phyloP scores from a whole-genome alignment of 2,329 filamentous ascomycete species.

The Beauveria rudraprayagi region DNA sequence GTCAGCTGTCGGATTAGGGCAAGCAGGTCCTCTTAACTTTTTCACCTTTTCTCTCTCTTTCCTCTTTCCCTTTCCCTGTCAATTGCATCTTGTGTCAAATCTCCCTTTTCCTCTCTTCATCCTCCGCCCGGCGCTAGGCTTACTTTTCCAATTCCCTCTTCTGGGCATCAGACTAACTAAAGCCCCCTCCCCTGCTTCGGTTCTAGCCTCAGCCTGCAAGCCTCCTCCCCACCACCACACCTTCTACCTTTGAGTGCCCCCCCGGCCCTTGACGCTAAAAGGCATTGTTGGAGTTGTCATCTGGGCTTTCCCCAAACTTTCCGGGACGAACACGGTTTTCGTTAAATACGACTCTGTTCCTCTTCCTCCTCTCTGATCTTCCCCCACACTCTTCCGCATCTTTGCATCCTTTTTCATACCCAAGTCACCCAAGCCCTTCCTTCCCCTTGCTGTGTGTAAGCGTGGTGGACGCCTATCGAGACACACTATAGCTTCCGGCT shows the following conservation, averaged over 20 bases:
- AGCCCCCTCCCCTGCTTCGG: slow-evolving; percentile 1
- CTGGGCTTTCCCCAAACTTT: background rate
- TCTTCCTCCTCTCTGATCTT: background rate
- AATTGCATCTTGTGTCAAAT: background rate
- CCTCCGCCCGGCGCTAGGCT: too few relatives aligned
- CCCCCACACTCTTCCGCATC: background rate
- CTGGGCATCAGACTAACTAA: background rate
- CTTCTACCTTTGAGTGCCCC: background rate
- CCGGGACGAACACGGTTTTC: background rate
- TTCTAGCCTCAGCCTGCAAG: slow-evolving; percentile 1
- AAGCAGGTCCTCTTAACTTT: background rate
- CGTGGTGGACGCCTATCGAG: background rate
- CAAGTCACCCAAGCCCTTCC: background rate
- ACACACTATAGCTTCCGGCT: background rate
- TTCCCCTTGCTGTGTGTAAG: background rate
- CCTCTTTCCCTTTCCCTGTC: background rate
- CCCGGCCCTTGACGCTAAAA: background rate
- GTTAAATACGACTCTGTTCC: slow-evolving; percentile 7
- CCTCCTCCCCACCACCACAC: background rate
- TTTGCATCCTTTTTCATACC: background rate
- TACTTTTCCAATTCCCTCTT: background rate
- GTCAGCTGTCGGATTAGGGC: slow-evolving; percentile 3
- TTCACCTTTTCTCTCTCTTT: background rate
- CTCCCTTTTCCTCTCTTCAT: background rate
- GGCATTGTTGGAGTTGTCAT: background rate